A percentile compares a stretch with the other conserved stretches of the same genome.
phyloP scores from a whole-genome alignment of 768 basidiomycete genomes.

The Boletus reticulatus region DNA sequence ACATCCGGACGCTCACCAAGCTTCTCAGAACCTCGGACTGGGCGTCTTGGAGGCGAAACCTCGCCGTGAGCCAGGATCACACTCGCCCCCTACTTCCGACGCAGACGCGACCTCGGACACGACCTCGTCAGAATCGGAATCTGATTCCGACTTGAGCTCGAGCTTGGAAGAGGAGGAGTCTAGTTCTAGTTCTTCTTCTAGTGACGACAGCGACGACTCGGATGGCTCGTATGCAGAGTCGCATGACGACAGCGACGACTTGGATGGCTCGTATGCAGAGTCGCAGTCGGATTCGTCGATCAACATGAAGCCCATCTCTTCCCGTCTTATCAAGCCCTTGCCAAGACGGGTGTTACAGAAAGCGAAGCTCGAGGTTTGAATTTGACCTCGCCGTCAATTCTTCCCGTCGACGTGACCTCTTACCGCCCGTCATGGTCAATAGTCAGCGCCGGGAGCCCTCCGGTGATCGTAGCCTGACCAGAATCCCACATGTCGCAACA shows the following conservation, averaged over 20 bases:
- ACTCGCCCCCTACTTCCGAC: slow-evolving; percentile 14
- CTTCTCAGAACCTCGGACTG: slow-evolving; percentile 56
- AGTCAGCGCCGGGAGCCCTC: background rate
- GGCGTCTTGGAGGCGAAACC: slow-evolving; percentile 52
- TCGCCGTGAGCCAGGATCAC: slow-evolving; percentile 16
- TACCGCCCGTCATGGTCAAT: background rate
- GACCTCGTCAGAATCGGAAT: slow-evolving; percentile 11
- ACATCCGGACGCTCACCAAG: background rate
- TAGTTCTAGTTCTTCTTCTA: slow-evolving; percentile 2
- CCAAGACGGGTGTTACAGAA: slow-evolving; percentile 36
- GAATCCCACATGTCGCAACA: no score
- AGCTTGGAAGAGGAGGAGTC: slow-evolving; percentile 15
- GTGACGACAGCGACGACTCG: slow-evolving; percentile 5
- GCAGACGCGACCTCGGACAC: background rate
- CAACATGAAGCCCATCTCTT: slow-evolving; percentile 40
- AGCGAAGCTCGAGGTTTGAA: slow-evolving; percentile 34
- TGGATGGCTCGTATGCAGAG: background rate
- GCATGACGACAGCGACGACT: slow-evolving; percentile 3
- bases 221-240: slow-evolving; percentile 9
- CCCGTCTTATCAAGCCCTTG: slow-evolving; percentile 47
- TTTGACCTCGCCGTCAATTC: background rate
- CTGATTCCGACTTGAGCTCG: slow-evolving; percentile 9
- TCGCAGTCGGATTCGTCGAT: slow-evolving; percentile 16
- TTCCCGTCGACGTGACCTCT: background rate
- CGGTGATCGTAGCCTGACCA: no score